Evolutionary conservation across 208 protist genomes (phyloP), one percentile per base, ranked within the genome.

Genomic region (Borovskyia barvae): DNA sequence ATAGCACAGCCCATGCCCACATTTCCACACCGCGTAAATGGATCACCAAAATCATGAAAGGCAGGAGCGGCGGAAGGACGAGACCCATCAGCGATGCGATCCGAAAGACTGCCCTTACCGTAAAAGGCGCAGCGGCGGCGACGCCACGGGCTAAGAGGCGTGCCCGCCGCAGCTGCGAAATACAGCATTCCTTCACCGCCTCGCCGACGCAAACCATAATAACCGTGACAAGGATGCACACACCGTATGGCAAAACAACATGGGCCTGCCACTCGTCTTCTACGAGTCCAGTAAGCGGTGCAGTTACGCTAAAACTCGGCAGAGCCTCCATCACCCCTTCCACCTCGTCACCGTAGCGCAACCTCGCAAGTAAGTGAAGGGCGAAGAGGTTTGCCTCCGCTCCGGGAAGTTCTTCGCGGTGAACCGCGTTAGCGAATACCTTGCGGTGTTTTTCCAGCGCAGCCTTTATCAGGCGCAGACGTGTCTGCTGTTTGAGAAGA

Each of bases 281-380:
- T 24, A 61, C 25, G 6, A 69, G 37, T 5, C 54, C 70, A 0
- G 56, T 76, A 8, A 76, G 36, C 9, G 56, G 70, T 2, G 60
- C 62, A 0, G 62, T 62, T 22, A 35, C 36, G 41, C 62, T 76
- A 6, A 61, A 54, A 5, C 14, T 3, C 1, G 70, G 70, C 5
- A 76, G 36, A 5, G 5, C 62, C 12, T 76, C 55, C 3, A 76
- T 1, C 2, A 47, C 24, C 3, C 55, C 55, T n/a, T 19, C 8
- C 35, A 65, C 54, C 2, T 54, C 45, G 17, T 66, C 57, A 5
- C 68, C 71, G 22, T 87, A 65, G 37, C 84, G 72, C 19, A 76
- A 66, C 66, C 66, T 72, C 19, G 61, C 77, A 26, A 85, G 63
- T 3, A 91, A 53, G 33, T 72, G 59, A 7, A 91, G 55, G 9